These are phyloP conservation scores for Coemansia sp. DNA, from an alignment of 192 early-diverging fungal genomes.

Conservation along the genomic window DNA sequence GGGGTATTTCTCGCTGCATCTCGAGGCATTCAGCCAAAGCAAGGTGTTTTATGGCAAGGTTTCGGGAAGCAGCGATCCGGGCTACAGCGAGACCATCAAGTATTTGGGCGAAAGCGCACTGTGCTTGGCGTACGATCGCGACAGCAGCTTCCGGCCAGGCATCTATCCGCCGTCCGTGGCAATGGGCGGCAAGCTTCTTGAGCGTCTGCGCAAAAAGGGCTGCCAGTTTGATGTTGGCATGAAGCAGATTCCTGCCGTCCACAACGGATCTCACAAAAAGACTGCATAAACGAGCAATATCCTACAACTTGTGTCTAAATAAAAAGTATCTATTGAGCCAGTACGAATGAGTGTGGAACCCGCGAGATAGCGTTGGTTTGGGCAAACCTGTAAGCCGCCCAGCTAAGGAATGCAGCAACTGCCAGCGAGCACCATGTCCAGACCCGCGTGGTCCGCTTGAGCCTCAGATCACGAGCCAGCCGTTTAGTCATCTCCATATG, in stretches of 20 bases:
- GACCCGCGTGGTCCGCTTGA: slow-evolving; percentile 16
- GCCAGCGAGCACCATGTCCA: slow-evolving; percentile 45
- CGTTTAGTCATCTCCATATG: slow-evolving; percentile 23
- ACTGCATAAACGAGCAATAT: background rate
- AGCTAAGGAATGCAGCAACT: slow-evolving; percentile 23
- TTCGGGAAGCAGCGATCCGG: slow-evolving; percentile 64
- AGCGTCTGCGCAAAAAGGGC: slow-evolving; percentile 62
- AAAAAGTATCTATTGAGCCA: background rate
- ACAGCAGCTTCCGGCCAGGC: slow-evolving; percentile 59
- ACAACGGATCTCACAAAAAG: background rate
- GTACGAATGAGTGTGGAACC: slow-evolving; percentile 2
- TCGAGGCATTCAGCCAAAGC: slow-evolving; percentile 32
- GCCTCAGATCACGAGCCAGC: slow-evolving; percentile 23
- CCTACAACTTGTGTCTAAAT: too few relatives aligned
- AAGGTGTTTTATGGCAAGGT: slow-evolving; percentile 46
- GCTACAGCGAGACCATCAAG: slow-evolving; percentile 77
- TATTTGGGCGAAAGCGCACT: slow-evolving; percentile 79
- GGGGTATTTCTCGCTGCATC: slow-evolving; percentile 38
- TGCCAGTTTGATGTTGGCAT: slow-evolving; percentile 53
- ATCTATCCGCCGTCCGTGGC: slow-evolving; percentile 76
- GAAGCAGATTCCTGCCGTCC: slow-evolving; percentile 5
- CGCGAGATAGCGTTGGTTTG: slow-evolving; percentile 8
- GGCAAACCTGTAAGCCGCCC: slow-evolving; percentile 23
- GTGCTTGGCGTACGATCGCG: slow-evolving; percentile 62
- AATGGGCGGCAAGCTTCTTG: slow-evolving; percentile 71